Percentiles rank a stretch among this genome's conserved stretches.
These are phyloP conservation scores for Auricularia heimuer DNA, from an alignment of 768 basidiomycete genomes.

Conservation along the genomic window DNA sequence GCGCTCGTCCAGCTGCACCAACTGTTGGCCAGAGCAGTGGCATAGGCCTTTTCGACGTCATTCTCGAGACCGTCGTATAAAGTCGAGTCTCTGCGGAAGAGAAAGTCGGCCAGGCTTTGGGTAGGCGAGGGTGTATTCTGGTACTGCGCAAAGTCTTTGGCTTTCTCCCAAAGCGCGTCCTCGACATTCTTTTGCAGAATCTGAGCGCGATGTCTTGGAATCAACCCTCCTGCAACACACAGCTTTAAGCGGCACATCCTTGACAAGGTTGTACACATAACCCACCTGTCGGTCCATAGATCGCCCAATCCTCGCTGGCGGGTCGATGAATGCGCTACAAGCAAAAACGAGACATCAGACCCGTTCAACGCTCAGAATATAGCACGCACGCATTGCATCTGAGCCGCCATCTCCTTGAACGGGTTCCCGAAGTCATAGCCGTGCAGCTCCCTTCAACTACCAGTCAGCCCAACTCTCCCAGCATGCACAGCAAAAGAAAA, in stretches of 20 bases:
- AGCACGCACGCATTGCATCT: constrained; percentile 6
- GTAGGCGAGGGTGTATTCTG: neutral
- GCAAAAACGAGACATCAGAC: too few relatives aligned
- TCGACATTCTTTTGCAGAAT: neutral
- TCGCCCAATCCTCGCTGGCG: too few relatives aligned
- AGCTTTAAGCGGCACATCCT: too few relatives aligned
- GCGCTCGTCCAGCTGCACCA: constrained; percentile 10
- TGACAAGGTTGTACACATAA: too few relatives aligned
- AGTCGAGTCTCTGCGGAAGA: neutral
- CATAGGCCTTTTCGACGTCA: neutral
- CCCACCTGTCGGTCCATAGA: too few relatives aligned
- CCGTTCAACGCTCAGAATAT: neutral
- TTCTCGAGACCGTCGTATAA: neutral
- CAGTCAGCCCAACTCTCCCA: neutral
- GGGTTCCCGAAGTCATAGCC: constrained; percentile 10
- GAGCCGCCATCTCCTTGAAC: constrained; percentile 6
- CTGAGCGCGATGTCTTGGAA: neutral
- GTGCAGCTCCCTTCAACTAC: neutral
- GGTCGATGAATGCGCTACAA: too few relatives aligned
- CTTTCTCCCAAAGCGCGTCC: neutral
- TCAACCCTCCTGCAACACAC: too few relatives aligned
- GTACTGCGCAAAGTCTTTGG: neutral
- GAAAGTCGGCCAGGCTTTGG: neutral
- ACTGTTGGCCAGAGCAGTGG: neutral
- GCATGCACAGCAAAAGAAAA: neutral